A percentile compares a stretch with the other conserved stretches of the same genome.
These are phyloP conservation scores for Coprinopsis cinerea DNA, from an alignment of 768 basidiomycete species.

Conservation along the genomic window DNA sequence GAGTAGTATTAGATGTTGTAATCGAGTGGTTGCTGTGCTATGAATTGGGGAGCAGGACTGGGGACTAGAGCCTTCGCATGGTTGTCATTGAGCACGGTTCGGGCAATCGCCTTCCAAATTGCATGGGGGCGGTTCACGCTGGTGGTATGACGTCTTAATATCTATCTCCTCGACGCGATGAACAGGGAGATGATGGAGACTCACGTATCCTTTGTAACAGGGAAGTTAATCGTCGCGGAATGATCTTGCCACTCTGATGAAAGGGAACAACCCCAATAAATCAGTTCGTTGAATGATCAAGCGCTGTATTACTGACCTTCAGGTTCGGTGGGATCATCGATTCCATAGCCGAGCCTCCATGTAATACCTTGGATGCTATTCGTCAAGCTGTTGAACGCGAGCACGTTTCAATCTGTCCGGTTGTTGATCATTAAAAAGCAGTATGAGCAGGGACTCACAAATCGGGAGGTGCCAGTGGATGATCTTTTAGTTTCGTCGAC, in stretches of 20 bases:
- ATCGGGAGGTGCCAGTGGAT: conserved; percentile 52
- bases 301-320: conserved; percentile 37
- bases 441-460: conserved; percentile 32
- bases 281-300: conserved; percentile 5
- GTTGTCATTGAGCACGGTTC: conserved; percentile 16
- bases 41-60: neutral
- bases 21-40: neutral
- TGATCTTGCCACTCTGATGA: conserved; percentile 53
- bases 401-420: neutral
- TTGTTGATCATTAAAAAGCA: neutral
- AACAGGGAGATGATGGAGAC: conserved; percentile 15
- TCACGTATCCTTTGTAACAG: conserved; percentile 43
- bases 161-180: conserved; percentile 2
- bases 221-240: conserved; percentile 46
- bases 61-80: neutral
- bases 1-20: too few species aligned
- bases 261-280: neutral
- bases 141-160: neutral
- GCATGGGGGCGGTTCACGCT: neutral
- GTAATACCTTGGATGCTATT: conserved; percentile 59
- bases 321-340: conserved; percentile 43
- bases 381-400: conserved; percentile 29
- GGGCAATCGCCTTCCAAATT: conserved; percentile 40
- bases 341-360: conserved; percentile 58
- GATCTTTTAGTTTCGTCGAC: conserved; percentile 49